Evolutionary conservation across 2,329 filamentous ascomycete species (phyloP).

Genomic region (Calonectria hawksworthii): DNA sequence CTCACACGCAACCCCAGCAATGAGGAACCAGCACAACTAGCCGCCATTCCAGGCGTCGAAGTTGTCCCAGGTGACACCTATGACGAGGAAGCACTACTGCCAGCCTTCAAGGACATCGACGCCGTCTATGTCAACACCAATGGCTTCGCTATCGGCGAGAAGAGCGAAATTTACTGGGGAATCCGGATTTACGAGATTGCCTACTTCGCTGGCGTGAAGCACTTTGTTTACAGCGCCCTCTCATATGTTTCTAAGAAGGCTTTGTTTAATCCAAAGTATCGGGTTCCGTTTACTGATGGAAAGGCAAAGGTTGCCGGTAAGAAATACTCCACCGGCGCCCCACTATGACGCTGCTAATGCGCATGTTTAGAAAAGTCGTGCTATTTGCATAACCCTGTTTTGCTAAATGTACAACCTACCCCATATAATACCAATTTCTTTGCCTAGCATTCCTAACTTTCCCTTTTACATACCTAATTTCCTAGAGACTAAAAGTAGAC

Average conservation of each 20-base stretch:
- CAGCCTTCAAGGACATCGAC: constrained; percentile 23
- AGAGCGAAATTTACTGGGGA: constrained; percentile 32
- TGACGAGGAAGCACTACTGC: constrained; percentile 22
- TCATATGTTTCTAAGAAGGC: constrained; percentile 28
- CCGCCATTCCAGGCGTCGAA: constrained; percentile 13
- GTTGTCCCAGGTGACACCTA: constrained; percentile 26
- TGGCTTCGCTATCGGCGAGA: constrained; percentile 31
- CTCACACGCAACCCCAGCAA: constrained; percentile 1
- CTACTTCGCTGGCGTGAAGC: constrained; percentile 18
- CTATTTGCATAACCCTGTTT: too few species aligned
- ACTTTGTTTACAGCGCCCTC: constrained; percentile 27
- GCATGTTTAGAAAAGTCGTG: neutral
- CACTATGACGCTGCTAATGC: neutral
- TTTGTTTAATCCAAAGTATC: constrained; percentile 27
- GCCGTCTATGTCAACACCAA: constrained; percentile 32
- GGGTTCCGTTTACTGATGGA: neutral
- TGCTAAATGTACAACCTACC: too few species aligned
- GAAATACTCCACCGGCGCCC: neutral
- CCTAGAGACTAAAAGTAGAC: too few species aligned
- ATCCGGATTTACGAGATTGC: constrained; percentile 35
- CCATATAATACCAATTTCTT: too few species aligned
- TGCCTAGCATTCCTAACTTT: too few species aligned
- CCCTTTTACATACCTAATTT: too few species aligned
- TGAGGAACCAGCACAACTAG: neutral
- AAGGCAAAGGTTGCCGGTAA: constrained; percentile 11